Evolutionary conservation across 2,329 filamentous ascomycete species (phyloP), one percentile per base, ranked within the genome.

Genomic region (Ramularia collo-cygni): DNA sequence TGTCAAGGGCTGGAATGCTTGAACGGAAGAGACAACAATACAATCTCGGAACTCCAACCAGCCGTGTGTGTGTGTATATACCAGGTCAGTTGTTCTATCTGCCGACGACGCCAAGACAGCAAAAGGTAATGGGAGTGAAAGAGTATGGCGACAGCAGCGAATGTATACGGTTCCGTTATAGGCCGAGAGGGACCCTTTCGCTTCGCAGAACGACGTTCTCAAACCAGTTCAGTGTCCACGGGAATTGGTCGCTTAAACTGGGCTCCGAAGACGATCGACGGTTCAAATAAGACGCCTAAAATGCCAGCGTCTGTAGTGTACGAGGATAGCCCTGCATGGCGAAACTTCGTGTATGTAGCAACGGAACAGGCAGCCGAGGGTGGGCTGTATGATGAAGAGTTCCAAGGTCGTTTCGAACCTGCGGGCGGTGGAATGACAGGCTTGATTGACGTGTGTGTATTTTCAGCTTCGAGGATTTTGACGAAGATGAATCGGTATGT

Each of bases 381-480:
- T 42, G 43, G 44, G 37, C 31, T 16, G 31, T 33, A 19, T 19
- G 19, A 33, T 43, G 43, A 35, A 42, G 35, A 44, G 41, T 47
- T 50, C 40, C 43, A 44, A 44, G 49, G 42, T 45, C 44, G 51
- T 56, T 54, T 52, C 50, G 33, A 51, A 51, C 42, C 49, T 45
- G 53, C 51, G 46, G 46, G 53, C 48, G 47, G 43, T 41, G 48
- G 44, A 47, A 51, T 38, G 46, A 39, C 38, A 44, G 16, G 44
- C 37, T 50, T 54, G 49, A 55, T n/a, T n/a, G n/a, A n/a, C n/a
- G n/a, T n/a, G n/a, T n/a, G n/a, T 44, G 50, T 48, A 48, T 45
- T 45, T 46, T 48, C 46, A 41, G 46, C 45, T 46, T 48, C 46
- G 42, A 48, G 40, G 47, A 46, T 50, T 47, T 50, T 47, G 44